These are phyloP conservation scores for Mimosa bimucronata DNA, from an alignment of 306 rosid species.

Conservation along the genomic window DNA sequence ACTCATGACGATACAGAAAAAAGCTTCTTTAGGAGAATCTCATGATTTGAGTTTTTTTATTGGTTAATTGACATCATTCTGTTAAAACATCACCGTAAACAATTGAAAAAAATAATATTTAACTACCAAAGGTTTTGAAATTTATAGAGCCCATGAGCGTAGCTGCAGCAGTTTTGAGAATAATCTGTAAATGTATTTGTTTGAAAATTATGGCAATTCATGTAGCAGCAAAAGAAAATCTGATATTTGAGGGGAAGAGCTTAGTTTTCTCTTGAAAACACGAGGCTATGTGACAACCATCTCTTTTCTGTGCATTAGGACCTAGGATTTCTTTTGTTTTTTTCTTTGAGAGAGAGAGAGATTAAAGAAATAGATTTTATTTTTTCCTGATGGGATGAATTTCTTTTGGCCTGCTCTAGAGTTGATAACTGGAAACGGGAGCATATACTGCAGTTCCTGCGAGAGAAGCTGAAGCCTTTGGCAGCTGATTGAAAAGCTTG, in stretches of 20 bases:
- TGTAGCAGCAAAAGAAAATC: not conserved
- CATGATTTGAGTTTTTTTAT: not conserved
- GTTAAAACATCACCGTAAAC: not conserved
- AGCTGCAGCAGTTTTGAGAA: not conserved
- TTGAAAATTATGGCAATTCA: not conserved
- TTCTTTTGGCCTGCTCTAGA: slow-evolving; percentile 48
- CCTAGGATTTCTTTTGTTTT: not conserved
- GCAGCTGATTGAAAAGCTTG: slow-evolving; percentile 53
- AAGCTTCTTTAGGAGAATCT: slow-evolving; percentile 9
- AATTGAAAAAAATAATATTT: not conserved
- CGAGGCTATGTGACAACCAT: not conserved
- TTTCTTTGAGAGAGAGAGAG: too few species aligned
- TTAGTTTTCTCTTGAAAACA: slow-evolving; percentile 2
- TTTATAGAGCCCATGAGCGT: not conserved
- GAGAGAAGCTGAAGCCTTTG: slow-evolving; percentile 70
- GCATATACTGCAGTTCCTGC: slow-evolving; percentile 82
- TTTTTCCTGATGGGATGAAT: not conserved
- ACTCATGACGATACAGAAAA: slow-evolving; percentile 15
- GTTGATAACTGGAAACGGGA: slow-evolving; percentile 97
- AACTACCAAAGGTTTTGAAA: not conserved
- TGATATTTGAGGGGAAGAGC: not conserved
- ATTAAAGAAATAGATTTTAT: not conserved
- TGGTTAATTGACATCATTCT: slow-evolving; percentile 10
- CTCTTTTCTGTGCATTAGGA: slow-evolving; percentile 4
- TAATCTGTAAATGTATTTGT: not conserved